phyloP scores from a whole-genome alignment of 2,329 filamentous ascomycete genomes.

The Ceratocystis albifundus region DNA sequence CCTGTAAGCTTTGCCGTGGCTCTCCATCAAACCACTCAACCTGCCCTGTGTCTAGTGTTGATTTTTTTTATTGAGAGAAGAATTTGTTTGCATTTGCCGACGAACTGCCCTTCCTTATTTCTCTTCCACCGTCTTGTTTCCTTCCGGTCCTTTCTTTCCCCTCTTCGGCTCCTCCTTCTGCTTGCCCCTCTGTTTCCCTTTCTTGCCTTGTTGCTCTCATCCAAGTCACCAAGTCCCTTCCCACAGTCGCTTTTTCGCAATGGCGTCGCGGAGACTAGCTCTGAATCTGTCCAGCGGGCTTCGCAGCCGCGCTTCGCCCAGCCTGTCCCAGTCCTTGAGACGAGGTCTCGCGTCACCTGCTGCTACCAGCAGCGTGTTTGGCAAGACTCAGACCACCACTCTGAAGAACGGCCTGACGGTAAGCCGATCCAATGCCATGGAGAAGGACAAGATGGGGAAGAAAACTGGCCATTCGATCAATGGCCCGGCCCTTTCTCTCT shows the following conservation, averaged over 20 bases:
- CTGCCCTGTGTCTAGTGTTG: slow-evolving; percentile 23
- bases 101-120: slow-evolving; percentile 11
- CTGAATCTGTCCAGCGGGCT: slow-evolving; percentile 85
- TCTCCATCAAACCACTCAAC: slow-evolving; percentile 46
- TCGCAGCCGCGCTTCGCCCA: slow-evolving; percentile 75
- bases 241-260: slow-evolving; percentile 43
- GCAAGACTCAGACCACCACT: slow-evolving; percentile 91
- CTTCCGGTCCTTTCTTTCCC: slow-evolving; percentile 10
- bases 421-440: slow-evolving; percentile 28
- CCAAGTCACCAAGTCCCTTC: slow-evolving; percentile 30
- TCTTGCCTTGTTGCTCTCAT: slow-evolving; percentile 15
- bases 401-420: slow-evolving; percentile 97
- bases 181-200: slow-evolving; percentile 24
- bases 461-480: too few species aligned
- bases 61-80: slow-evolving; percentile 26
- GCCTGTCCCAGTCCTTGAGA: slow-evolving; percentile 63
- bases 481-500: neutral
- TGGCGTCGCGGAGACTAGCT: slow-evolving; percentile 97
- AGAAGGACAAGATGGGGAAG: too few species aligned
- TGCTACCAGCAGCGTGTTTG: slow-evolving; percentile 40
- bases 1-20: slow-evolving; percentile 35
- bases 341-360: slow-evolving; percentile 87
- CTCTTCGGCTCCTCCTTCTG: slow-evolving; percentile 6
- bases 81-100: slow-evolving; percentile 13
- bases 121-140: slow-evolving; percentile 13